A percentile compares a stretch with the other conserved stretches of the same genome.
Conservation (phyloP, 306 rosid genomes). For the Purshia tridentata region DNA sequence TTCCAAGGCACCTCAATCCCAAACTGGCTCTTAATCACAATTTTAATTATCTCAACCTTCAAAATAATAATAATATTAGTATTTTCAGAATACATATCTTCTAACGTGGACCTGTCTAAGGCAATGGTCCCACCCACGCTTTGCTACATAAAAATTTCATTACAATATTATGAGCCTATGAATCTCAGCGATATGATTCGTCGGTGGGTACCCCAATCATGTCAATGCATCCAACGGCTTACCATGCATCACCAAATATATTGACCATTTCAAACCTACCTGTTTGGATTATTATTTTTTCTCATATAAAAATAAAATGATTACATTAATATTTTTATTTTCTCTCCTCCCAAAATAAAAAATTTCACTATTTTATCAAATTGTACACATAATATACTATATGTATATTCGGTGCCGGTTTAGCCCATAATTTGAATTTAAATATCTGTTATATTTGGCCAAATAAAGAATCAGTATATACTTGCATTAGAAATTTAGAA, state of each 20-base stretch:
- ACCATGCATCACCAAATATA: not conserved
- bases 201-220: conserved; percentile 19
- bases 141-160: not conserved
- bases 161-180: not conserved
- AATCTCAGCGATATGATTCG: conserved; percentile 7
- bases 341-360: too few relatives aligned
- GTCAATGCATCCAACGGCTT: conserved; percentile 2
- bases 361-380: too few relatives aligned
- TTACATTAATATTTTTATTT: too few relatives aligned
- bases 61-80: not conserved
- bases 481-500: too few relatives aligned
- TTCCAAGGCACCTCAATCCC: too few relatives aligned
- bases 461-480: not conserved
- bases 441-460: not conserved
- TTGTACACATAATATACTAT: too few relatives aligned
- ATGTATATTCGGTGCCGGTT: too few relatives aligned
- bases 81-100: not conserved
- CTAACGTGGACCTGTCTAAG: conserved; percentile 9
- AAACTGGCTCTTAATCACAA: too few relatives aligned
- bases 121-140: conserved; percentile 10
- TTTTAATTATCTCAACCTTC: not conserved
- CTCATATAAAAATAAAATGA: too few relatives aligned
- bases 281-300: not conserved
- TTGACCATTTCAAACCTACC: not conserved
- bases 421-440: too few relatives aligned